These are phyloP conservation scores for Microdochium paspali DNA, from an alignment of 2,329 filamentous ascomycete species.

Conservation along the genomic window DNA sequence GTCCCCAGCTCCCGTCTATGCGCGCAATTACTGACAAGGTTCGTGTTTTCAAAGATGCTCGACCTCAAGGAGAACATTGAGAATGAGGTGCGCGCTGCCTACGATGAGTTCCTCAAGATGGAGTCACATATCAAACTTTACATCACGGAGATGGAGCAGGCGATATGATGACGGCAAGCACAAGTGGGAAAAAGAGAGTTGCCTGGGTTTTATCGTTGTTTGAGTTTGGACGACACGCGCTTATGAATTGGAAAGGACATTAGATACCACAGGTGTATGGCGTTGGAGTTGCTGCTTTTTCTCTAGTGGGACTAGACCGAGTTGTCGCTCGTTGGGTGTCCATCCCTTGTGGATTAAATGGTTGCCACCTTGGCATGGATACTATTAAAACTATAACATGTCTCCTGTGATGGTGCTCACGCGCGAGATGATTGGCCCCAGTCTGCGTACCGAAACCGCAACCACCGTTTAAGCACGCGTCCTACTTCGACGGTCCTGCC, in stretches of 20 bases:
- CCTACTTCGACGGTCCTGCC: slow-evolving; percentile 49
- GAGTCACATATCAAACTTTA: slow-evolving; percentile 95
- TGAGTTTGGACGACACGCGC: slow-evolving; percentile 17
- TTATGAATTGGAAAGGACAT: slow-evolving; percentile 10
- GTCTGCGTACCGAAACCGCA: slow-evolving; percentile 35
- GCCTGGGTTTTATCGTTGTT: too few species aligned
- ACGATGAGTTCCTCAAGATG: slow-evolving; percentile 96
- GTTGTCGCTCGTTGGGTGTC: not conserved
- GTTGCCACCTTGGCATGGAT: too few species aligned
- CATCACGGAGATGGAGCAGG: slow-evolving; percentile 98
- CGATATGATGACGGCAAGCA: slow-evolving; percentile 35
- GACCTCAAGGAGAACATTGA: slow-evolving; percentile 98
- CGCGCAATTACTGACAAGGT: slow-evolving; percentile 15
- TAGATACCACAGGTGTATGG: slow-evolving; percentile 1
- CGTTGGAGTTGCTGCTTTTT: not conserved
- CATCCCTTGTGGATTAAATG: too few species aligned
- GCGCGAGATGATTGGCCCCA: too few species aligned
- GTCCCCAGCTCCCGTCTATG: not conserved
- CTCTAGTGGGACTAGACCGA: not conserved
- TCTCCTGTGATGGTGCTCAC: too few species aligned
- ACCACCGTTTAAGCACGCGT: slow-evolving; percentile 57
- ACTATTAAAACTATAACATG: too few species aligned
- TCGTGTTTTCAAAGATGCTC: slow-evolving; percentile 58
- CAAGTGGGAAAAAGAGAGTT: too few species aligned
- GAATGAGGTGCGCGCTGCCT: slow-evolving; percentile 79